These are phyloP conservation scores for Pleodorina starrii DNA, from an alignment of 139 green algal species.

Conservation along the genomic window DNA sequence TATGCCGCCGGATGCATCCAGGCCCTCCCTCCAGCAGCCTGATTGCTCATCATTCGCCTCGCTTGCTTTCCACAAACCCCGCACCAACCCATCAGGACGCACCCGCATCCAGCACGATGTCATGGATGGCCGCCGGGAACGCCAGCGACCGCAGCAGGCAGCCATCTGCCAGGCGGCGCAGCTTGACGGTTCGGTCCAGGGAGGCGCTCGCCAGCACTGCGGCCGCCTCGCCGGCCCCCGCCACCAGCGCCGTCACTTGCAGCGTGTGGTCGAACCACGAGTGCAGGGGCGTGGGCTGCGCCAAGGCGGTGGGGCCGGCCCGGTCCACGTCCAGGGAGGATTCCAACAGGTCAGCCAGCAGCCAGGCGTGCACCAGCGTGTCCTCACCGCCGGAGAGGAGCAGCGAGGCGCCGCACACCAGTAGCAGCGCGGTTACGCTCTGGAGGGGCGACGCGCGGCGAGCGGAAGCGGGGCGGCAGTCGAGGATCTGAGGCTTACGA, in stretches of 20 bases:
- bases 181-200: constrained; percentile 84
- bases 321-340: constrained; percentile 54
- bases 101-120: constrained; percentile 72
- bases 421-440: constrained; percentile 79
- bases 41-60: no score
- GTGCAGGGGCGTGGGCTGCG: constrained; percentile 68
- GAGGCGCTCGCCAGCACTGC: constrained; percentile 77
- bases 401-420: constrained; percentile 80
- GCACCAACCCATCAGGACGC: not conserved
- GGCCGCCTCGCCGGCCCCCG: constrained; percentile 66
- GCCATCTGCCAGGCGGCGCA: constrained; percentile 75
- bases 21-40: no score
- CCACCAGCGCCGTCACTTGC: constrained; percentile 78
- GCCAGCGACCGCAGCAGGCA: constrained; percentile 69
- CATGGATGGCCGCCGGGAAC: constrained; percentile 75
- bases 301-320: constrained; percentile 16
- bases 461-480: no score
- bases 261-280: constrained; percentile 92
- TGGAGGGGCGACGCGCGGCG: constrained; percentile 35
- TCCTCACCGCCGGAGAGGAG: constrained; percentile 86
- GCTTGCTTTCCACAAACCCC: not conserved
- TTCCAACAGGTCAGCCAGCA: constrained; percentile 84
- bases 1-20: no score
- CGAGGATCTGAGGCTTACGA: no score
- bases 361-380: constrained; percentile 83